These are phyloP conservation scores for Alternaria panax DNA, from an alignment of 2,329 filamentous ascomycete species.

Conservation along the genomic window DNA sequence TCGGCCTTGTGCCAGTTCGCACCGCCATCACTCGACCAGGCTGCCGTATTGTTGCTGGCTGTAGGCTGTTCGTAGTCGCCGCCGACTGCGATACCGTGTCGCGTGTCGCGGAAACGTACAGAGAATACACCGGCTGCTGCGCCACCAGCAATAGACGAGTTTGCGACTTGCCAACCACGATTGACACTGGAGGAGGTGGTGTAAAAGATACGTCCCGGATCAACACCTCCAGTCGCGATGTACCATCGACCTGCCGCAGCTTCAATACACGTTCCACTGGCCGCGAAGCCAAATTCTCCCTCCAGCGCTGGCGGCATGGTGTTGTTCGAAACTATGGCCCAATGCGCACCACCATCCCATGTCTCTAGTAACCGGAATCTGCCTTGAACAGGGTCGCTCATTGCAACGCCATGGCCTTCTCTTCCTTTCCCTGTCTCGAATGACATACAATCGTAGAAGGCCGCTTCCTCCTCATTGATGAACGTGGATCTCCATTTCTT, in stretches of 20 bases:
- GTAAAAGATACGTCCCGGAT: slow-evolving; percentile 34
- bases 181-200: slow-evolving; percentile 17
- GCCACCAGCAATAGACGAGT: slow-evolving; percentile 31
- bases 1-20: slow-evolving; percentile 27
- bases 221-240: slow-evolving; percentile 35
- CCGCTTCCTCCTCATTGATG: slow-evolving; percentile 31
- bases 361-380: slow-evolving; percentile 40
- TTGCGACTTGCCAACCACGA: slow-evolving; percentile 29
- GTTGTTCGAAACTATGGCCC: slow-evolving; percentile 22
- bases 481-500: slow-evolving; percentile 33
- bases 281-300: slow-evolving; percentile 38
- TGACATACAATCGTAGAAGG: slow-evolving; percentile 42
- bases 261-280: slow-evolving; percentile 38
- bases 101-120: slow-evolving; percentile 35
- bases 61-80: slow-evolving; percentile 36
- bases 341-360: slow-evolving; percentile 32
- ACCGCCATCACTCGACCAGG: slow-evolving; percentile 38
- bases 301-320: slow-evolving; percentile 29
- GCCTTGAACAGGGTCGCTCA: slow-evolving; percentile 41
- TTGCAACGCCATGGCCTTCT: slow-evolving; percentile 29
- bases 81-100: slow-evolving; percentile 37
- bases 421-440: slow-evolving; percentile 27
- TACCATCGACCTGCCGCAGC: slow-evolving; percentile 39
- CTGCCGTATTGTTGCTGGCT: slow-evolving; percentile 26
- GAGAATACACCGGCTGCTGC: slow-evolving; percentile 41